Base-by-base conservation (phyloP, 2,329 filamentous ascomycete species). In the Tolypocladium guangdongense region DNA sequence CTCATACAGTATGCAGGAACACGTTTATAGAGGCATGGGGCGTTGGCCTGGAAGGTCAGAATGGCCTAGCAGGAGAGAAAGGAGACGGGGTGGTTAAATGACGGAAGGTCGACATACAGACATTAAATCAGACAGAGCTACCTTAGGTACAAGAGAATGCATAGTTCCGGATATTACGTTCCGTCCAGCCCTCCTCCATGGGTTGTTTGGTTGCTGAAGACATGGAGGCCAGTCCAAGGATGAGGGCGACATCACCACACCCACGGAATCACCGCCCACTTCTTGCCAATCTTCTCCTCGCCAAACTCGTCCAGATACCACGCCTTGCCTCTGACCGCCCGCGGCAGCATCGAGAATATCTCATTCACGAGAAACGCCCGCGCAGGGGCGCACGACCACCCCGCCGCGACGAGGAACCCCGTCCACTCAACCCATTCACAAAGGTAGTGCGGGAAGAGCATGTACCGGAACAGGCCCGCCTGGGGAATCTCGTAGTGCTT, bases 361-460 rank as follows among this genome's bases (percentile, higher is more conserved):
- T 96, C 90, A 66, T 96, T 97, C 49, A 95, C 58, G 46, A 96
- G 63, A 65, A 97, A 97, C 50, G 80, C 80, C 63, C 90, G 76
- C 27, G 90, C 92, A 0, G 93, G 92, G 49, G 82, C 73, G 64
- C 85, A 89, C 5, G 72, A 70, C 71, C 75, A 80, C 1, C 83
- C 84, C 54, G 84, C 80, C 60, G 87, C 80, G 68, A 96, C 80
- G 75, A 86, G 90, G 68, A 90, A 99, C 0, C 93, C 93, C 4
- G 80, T 69, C 93, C 93, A 99, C 76, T 99, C 93, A 52, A 96
- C 68, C 93, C 93, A 99, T 73, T 99, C 93, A 65, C 86, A 87
- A n/a, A 95, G 76, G 68, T 96, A 99, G 68, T 99, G 93, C 59
- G 93, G 90, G 68, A 86, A 96, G 55, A 97, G 77, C 65, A 96